A percentile compares a stretch with the other conserved stretches of the same genome.
Evolutionary conservation across 202 grass and related monocot genomes (phyloP).

Genomic region (Panicum virgatum): DNA sequence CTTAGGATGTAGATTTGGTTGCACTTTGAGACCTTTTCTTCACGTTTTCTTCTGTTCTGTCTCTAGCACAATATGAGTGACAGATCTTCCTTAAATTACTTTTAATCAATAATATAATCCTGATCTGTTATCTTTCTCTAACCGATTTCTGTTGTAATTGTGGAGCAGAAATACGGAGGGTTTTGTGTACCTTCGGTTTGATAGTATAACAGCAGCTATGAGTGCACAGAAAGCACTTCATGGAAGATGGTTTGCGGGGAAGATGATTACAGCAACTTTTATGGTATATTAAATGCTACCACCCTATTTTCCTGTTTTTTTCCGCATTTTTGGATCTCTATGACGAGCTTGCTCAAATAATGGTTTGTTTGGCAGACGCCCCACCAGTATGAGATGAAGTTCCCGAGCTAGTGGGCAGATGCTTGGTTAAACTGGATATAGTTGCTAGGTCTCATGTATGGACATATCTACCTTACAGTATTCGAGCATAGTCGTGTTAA

Average conservation of each 20-base stretch:
- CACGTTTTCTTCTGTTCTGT: neutral
- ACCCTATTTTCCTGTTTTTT: neutral
- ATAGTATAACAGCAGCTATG: constrained; percentile 67
- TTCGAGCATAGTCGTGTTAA: neutral
- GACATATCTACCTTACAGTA: neutral
- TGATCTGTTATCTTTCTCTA: neutral
- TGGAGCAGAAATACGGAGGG: constrained; percentile 68
- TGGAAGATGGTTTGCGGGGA: constrained; percentile 98
- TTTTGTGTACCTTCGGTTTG: constrained; percentile 86
- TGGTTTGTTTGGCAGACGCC: constrained; percentile 55
- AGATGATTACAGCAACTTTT: constrained; percentile 94
- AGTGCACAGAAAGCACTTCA: constrained; percentile 89
- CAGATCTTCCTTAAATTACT: neutral
- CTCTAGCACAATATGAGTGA: neutral
- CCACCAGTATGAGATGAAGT: constrained; percentile 82
- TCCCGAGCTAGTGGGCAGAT: constrained; percentile 57
- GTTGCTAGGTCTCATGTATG: neutral
- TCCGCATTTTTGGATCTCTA: neutral
- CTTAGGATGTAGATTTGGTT: neutral
- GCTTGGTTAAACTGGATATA: constrained; percentile 5
- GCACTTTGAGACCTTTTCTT: neutral
- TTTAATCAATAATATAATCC: neutral
- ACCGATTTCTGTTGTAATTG: neutral
- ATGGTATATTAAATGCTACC: constrained; percentile 63
- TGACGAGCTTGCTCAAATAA: neutral